Evolutionary conservation across 345 rosid species (phyloP).

Genomic region (Aegle marmelos): DNA sequence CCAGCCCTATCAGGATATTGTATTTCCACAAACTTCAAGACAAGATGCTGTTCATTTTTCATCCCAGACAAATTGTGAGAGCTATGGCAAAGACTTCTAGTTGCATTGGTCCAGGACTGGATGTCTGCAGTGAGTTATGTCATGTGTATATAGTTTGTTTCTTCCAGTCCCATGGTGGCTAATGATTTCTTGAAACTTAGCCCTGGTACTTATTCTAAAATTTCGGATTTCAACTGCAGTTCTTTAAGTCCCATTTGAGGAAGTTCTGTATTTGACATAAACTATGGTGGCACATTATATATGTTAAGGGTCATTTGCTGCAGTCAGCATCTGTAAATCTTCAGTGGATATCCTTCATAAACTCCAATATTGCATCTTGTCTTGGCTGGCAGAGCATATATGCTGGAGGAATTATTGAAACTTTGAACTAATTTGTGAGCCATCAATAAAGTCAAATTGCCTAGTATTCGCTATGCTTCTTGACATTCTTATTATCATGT

Average conservation of each 20-base stretch:
- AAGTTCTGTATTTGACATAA: slow-evolving; percentile 27
- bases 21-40: neutral
- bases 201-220: slow-evolving; percentile 14
- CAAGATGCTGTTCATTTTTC: neutral
- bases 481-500: slow-evolving; percentile 1
- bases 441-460: slow-evolving; percentile 8
- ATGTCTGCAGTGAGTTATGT: slow-evolving; percentile 9
- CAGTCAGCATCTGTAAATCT: slow-evolving; percentile 11
- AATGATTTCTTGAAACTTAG: slow-evolving; percentile 7
- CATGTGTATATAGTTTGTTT: slow-evolving; percentile 25
- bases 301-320: slow-evolving; percentile 15
- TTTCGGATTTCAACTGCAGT: slow-evolving; percentile 22
- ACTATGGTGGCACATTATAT: slow-evolving; percentile 14
- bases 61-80: neutral
- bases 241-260: slow-evolving; percentile 16
- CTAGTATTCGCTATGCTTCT: slow-evolving; percentile 12
- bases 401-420: slow-evolving; percentile 12
- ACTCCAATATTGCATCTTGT: slow-evolving; percentile 9
- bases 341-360: slow-evolving; percentile 7
- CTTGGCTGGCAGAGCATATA: slow-evolving; percentile 11
- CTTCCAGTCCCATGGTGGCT: slow-evolving; percentile 8
- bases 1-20: neutral
- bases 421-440: slow-evolving; percentile 14
- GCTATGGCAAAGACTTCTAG: slow-evolving; percentile 10
- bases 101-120: slow-evolving; percentile 9